These are phyloP conservation scores for Bombardia bombarda DNA, from an alignment of 495 filamentous ascomycete genomes.

Conservation along the genomic window DNA sequence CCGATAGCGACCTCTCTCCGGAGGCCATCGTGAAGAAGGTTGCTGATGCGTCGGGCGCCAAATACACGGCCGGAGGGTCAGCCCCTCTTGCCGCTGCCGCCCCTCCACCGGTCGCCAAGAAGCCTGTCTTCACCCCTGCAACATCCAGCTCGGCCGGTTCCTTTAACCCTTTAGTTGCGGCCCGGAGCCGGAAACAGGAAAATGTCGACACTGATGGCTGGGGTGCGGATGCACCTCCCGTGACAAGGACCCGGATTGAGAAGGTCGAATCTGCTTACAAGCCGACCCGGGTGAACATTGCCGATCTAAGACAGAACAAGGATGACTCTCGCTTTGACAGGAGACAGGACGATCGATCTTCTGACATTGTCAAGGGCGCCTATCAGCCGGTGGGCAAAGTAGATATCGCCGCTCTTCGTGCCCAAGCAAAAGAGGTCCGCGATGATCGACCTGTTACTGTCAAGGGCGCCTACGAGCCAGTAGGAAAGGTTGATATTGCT, in stretches of 20 bases:
- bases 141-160: constrained; percentile 54
- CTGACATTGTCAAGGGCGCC: constrained; percentile 73
- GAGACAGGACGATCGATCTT: constrained; percentile 28
- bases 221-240: constrained; percentile 87
- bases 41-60: constrained; percentile 91
- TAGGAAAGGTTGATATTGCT: constrained; percentile 92
- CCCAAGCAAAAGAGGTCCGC: constrained; percentile 59
- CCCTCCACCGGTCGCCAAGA: constrained; percentile 65
- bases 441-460: constrained; percentile 76
- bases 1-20: constrained; percentile 77
- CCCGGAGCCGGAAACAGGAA: constrained; percentile 38
- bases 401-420: constrained; percentile 82
- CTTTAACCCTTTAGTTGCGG: constrained; percentile 55
- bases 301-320: constrained; percentile 60
- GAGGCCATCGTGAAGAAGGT: constrained; percentile 88
- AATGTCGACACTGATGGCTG: constrained; percentile 68
- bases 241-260: constrained; percentile 80
- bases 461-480: constrained; percentile 86
- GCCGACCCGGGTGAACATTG: constrained; percentile 89
- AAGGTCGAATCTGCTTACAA: constrained; percentile 90
- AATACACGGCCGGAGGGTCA: constrained; percentile 64
- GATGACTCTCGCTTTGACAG: constrained; percentile 49
- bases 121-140: constrained; percentile 83
- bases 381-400: constrained; percentile 97
- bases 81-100: constrained; percentile 41